Percentiles rank a stretch among this genome's conserved stretches.
Evolutionary conservation across 2,329 filamentous ascomycete species (phyloP).

Genomic region (Leptosphaerulina australis): DNA sequence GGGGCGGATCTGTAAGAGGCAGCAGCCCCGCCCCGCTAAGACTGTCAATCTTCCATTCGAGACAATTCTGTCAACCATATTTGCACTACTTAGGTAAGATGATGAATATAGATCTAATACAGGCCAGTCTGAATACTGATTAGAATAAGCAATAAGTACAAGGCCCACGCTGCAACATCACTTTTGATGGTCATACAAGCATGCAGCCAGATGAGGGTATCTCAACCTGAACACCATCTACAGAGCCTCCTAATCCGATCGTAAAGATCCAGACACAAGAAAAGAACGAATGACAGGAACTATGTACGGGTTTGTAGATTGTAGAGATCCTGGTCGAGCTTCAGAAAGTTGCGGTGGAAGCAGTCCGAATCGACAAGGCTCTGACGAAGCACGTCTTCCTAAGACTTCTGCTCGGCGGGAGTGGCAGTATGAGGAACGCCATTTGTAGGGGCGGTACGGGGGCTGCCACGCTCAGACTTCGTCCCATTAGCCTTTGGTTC

Average conservation of each 20-base stretch:
- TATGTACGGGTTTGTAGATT: constrained; percentile 1
- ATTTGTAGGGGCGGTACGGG: constrained; percentile 45
- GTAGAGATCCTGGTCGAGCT: background rate
- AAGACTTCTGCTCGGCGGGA: constrained; percentile 47
- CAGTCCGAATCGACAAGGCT: background rate
- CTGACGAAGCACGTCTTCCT: constrained; percentile 5
- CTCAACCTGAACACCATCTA: constrained; percentile 20
- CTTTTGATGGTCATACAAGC: constrained; percentile 21
- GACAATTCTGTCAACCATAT: background rate
- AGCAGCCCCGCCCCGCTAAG: constrained; percentile 13
- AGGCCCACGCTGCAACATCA: background rate
- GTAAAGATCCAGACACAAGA: constrained; percentile 1
- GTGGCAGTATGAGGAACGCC: constrained; percentile 43
- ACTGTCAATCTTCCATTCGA: background rate
- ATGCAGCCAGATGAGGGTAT: constrained; percentile 17
- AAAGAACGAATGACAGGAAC: constrained; percentile 6
- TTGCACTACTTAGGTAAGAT: too few relatives aligned
- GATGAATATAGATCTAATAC: background rate
- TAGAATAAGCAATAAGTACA: constrained; percentile 9
- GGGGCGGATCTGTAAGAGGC: constrained; percentile 1
- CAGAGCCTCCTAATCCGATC: constrained; percentile 4
- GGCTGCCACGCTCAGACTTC: constrained; percentile 55
- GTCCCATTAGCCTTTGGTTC: constrained; percentile 67
- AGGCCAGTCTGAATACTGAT: constrained; percentile 3
- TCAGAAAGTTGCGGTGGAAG: background rate